These are phyloP conservation scores for Beauveria rudraprayagi DNA, from an alignment of 2,329 filamentous ascomycete genomes.

Conservation along the genomic window DNA sequence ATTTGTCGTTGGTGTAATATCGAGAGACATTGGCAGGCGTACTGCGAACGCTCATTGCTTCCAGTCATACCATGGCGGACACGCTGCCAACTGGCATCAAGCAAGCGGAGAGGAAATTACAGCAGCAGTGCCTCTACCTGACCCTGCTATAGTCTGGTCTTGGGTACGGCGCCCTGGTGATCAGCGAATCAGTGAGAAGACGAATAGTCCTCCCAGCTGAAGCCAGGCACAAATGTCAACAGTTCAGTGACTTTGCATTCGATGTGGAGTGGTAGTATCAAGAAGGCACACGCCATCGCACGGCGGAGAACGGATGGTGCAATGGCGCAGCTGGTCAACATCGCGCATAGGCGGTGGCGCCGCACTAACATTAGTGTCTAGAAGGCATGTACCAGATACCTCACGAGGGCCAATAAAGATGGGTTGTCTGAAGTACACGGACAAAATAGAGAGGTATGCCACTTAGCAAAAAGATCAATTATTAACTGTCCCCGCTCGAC, in stretches of 20 bases:
- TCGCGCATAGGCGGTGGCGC: not conserved
- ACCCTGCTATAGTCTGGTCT: not conserved
- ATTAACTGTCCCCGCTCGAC: not conserved
- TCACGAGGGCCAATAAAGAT: not conserved
- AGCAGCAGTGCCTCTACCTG: not conserved
- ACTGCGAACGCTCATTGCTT: slow-evolving; percentile 11
- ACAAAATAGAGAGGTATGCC: not conserved
- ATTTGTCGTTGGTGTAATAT: not conserved
- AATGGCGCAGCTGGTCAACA: not conserved
- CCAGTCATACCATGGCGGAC: slow-evolving; percentile 11
- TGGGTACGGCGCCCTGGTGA: not conserved
- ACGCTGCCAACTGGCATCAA: slow-evolving; percentile 4
- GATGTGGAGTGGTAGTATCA: slow-evolving; percentile 1
- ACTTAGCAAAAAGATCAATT: not conserved
- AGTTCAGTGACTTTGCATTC: slow-evolving; percentile 3
- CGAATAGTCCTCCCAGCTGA: not conserved
- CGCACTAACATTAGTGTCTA: not conserved
- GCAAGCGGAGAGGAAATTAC: not conserved
- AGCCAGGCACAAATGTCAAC: not conserved
- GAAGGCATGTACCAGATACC: not conserved
- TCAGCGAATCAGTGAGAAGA: not conserved
- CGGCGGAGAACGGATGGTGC: slow-evolving; percentile 2
- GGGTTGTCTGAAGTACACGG: not conserved
- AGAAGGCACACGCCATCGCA: not conserved
- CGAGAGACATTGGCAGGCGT: slow-evolving; percentile 12